Base-by-base conservation (phyloP, 1,139 yeast genomes). In the Yamadazyma spencermartinsiae region DNA sequence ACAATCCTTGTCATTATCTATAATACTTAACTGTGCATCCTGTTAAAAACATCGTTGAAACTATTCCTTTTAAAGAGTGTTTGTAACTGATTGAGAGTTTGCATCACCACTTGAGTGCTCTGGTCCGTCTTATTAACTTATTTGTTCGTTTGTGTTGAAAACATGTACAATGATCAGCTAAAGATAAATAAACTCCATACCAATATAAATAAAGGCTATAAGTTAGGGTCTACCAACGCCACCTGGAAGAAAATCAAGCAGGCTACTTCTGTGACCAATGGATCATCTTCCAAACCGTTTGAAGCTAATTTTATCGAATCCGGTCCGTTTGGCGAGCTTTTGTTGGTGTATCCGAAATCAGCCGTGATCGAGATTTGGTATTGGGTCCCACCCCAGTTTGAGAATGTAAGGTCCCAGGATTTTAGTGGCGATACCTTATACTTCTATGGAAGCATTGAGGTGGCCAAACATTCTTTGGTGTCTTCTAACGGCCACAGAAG, bases 351-450 rank as follows among this genome's bases (percentile, higher is more conserved):
- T 44, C 59, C 62, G 1, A 28, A 37, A 3, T 48, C 52, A 1
- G 46, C 51, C 11, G 35, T 56, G 1, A 42, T 76, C 12, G 79
- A 77, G 45, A 56, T 76, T 3, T 79, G 82, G 82, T 76, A 71
- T 45, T 76, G 81, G 80, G 33, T 50, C 2, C 70, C 68, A 4
- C 57, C 57, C 3, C 36, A 31, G 24, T 18, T 21, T 24, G 25
- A 23, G 6, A 28, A 21, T 17, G 27, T 38, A 5, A 27, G 31
- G 4, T 9, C 42, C 1, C 36, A 25, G 16, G 40, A 44, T 28
- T 43, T 47, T 24, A 60, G 60, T 27, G 62, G 61, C 17, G 70
- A 64, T 33, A 60, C 72, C 1, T 44, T 75, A 33, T 62, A 61
- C 44, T 57, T 74, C 30, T 48, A 53, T 30, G 41, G 45, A 10